These are phyloP conservation scores for Beauveria bassiana DNA, from an alignment of 2,329 filamentous ascomycete genomes.

Conservation along the genomic window DNA sequence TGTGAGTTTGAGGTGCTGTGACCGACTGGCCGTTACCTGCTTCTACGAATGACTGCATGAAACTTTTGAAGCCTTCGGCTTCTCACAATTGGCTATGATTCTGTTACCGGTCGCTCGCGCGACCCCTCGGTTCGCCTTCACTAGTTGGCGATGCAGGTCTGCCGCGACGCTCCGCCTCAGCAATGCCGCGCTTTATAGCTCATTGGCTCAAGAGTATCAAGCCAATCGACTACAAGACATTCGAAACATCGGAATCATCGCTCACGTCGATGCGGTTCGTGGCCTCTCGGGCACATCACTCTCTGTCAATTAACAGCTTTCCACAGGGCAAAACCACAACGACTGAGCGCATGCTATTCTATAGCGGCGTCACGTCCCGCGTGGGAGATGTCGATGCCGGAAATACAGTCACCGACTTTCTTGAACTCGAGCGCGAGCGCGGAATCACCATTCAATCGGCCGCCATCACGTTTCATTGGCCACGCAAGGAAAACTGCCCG, in stretches of 20 bases:
- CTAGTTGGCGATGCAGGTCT: not conserved
- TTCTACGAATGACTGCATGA: not conserved
- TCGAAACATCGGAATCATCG: slow-evolving; percentile 96
- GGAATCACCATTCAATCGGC: slow-evolving; percentile 98
- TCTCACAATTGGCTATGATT: not conserved
- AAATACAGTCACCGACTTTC: slow-evolving; percentile 93
- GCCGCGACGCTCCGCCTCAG: not conserved
- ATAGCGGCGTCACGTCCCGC: slow-evolving; percentile 80
- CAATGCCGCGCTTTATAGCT: slow-evolving; percentile 9
- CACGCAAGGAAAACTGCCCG: slow-evolving; percentile 44
- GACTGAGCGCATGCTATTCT: slow-evolving; percentile 97
- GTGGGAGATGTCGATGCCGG: slow-evolving; percentile 95
- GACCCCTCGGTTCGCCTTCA: not conserved
- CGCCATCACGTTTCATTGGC: slow-evolving; percentile 93
- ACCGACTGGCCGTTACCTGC: not conserved
- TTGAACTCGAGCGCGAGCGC: slow-evolving; percentile 82
- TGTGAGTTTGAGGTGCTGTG: not conserved
- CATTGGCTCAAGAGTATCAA: slow-evolving; percentile 11
- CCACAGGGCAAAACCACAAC: slow-evolving; percentile 86
- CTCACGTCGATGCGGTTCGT: slow-evolving; percentile 84
- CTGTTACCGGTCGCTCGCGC: not conserved
- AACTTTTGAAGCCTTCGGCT: slow-evolving; percentile 2
- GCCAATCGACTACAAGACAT: slow-evolving; percentile 42
- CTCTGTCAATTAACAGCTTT: not conserved
- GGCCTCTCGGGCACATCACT: not conserved